These are phyloP conservation scores for Nigrospora osmanthi DNA, from an alignment of 2,329 filamentous ascomycete species.

Conservation along the genomic window DNA sequence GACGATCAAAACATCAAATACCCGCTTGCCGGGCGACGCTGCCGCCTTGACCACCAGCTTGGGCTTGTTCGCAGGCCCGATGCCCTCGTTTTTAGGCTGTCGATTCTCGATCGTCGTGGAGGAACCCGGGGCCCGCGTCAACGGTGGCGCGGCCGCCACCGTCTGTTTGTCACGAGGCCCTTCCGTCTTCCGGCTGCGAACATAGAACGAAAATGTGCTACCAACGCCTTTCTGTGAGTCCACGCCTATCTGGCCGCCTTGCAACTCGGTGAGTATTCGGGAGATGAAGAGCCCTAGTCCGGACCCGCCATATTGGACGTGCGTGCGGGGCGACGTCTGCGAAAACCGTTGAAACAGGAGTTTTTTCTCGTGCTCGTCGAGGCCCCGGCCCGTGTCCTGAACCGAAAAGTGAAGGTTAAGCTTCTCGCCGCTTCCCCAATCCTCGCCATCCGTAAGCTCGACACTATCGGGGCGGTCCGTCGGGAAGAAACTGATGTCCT, in stretches of 20 bases:
- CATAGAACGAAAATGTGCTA: constrained; percentile 71
- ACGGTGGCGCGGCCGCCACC: constrained; percentile 17
- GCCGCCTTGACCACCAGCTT: constrained; percentile 11
- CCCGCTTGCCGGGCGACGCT: constrained; percentile 20
- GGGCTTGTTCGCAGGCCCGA: constrained; percentile 4
- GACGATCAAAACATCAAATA: constrained; percentile 54
- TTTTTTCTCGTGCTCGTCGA: constrained; percentile 58
- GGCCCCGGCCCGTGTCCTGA: constrained; percentile 61
- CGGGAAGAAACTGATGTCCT: constrained; percentile 39
- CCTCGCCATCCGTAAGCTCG: constrained; percentile 43
- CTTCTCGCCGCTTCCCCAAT: constrained; percentile 66
- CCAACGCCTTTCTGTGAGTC: constrained; percentile 58
- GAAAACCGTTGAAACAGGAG: constrained; percentile 62
- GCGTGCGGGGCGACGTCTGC: constrained; percentile 60
- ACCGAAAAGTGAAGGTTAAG: constrained; percentile 68
- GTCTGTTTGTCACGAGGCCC: constrained; percentile 28
- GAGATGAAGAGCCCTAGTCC: constrained; percentile 71
- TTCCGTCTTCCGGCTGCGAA: constrained; percentile 55
- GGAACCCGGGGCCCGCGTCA: constrained; percentile 22
- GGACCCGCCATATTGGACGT: constrained; percentile 65
- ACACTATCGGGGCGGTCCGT: constrained; percentile 30
- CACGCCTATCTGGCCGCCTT: constrained; percentile 72
- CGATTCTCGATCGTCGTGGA: constrained; percentile 22
- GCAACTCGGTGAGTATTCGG: constrained; percentile 65
- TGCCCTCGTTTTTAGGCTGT: constrained; percentile 12